A percentile compares a stretch with the other conserved stretches of the same genome.
Evolutionary conservation across 2,329 filamentous ascomycete species (phyloP).

Genomic region (Phoma sp.): DNA sequence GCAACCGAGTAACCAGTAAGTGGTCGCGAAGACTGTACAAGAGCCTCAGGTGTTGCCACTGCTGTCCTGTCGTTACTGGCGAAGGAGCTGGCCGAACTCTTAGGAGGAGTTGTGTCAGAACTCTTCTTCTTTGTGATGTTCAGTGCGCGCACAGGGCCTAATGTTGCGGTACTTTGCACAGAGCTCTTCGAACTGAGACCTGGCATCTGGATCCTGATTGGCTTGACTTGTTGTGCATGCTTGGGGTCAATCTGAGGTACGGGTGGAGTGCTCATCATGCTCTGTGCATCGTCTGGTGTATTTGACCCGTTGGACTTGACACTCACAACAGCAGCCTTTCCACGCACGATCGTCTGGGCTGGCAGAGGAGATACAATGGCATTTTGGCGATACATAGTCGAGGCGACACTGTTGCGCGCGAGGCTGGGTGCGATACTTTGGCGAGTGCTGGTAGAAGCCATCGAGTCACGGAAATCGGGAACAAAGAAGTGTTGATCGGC

Average conservation of each 20-base stretch:
- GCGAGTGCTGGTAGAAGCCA: conserved; percentile 77
- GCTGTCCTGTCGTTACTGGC: conserved; percentile 29
- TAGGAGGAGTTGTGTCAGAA: conserved; percentile 34
- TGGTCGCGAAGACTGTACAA: conserved; percentile 35
- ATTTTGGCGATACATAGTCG: conserved; percentile 92
- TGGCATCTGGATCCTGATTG: conserved; percentile 52
- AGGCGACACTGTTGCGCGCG: conserved; percentile 71
- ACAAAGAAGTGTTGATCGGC: conserved; percentile 90
- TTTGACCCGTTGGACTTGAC: conserved; percentile 74
- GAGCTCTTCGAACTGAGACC: conserved; percentile 46
- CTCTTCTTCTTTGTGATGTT: conserved; percentile 51
- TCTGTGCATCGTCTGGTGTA: conserved; percentile 56
- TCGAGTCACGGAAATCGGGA: conserved; percentile 88
- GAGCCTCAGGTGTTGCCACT: conserved; percentile 31
- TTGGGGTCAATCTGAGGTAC: conserved; percentile 74
- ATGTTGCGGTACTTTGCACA: conserved; percentile 46
- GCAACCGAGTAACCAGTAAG: conserved; percentile 40
- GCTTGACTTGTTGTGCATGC: conserved; percentile 32
- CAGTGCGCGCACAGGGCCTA: conserved; percentile 54
- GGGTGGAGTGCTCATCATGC: conserved; percentile 64
- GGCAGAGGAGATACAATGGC: conserved; percentile 79
- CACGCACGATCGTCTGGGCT: conserved; percentile 84
- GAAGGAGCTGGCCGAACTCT: conserved; percentile 32
- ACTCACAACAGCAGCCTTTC: conserved; percentile 90
- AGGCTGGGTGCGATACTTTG: conserved; percentile 58